Evolutionary conservation across 2,329 filamentous ascomycete species (phyloP), one percentile per base, ranked within the genome.

Genomic region (Podosphaera xanthii): DNA sequence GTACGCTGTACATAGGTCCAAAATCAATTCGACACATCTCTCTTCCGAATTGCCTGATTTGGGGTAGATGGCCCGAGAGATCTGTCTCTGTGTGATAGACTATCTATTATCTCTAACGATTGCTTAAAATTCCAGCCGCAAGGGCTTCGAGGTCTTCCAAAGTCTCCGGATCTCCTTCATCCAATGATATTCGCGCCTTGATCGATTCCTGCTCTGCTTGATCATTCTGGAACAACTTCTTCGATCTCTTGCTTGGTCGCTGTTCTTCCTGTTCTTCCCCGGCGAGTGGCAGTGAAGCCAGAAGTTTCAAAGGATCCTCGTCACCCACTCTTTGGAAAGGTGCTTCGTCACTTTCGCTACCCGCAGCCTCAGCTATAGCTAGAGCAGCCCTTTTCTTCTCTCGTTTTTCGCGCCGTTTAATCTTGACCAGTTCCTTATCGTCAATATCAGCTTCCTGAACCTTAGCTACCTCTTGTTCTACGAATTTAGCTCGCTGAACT

Each of bases 351-450:
- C 59, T 63, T 38, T 65, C 65, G 54, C 60, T 64, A 44, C 63
- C 68, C 30, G 62, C 66, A 14, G 62, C 65, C 46, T 71, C 73
- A 38, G 69, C 77, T 38, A 69, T 71, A 67, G 80, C 77, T 64
- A 76, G 75, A 52, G 72, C 71, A 50, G 79, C 80, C 73, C 86
- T 91, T 63, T 79, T 75, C 74, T 84, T 88, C 65, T 84, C 80
- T 61, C 77, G 76, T 77, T 88, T 92, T 71, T 86, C 85, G 65
- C 79, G 77, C 69, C 78, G 82, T 77, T 88, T 90, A 70, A 86
- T 79, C 74, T 84, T 88, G 42, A 81, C 88, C 12, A 85, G 70
- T 64, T 80, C 78, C 74, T 95, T 96, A 72, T 98, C 92, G 62
- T 81, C 80, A 42, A 86, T 71, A 73, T 98, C 92, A 30, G 84